A percentile compares a stretch with the other conserved stretches of the same genome.
Evolutionary conservation across 257 asterid genomes (phyloP).

Genomic region (Scutellaria galericulata): DNA sequence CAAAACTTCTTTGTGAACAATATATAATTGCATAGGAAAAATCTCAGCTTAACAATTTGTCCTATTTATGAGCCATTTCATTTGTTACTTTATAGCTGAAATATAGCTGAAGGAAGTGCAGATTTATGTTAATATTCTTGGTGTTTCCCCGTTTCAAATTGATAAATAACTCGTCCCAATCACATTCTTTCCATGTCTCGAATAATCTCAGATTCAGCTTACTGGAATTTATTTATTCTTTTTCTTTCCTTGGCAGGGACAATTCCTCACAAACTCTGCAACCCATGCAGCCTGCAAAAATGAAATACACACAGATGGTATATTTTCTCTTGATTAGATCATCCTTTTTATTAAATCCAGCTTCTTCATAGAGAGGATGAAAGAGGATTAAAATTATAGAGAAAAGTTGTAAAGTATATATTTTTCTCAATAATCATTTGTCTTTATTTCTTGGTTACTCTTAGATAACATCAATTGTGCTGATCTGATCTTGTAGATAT

Average conservation of each 20-base stretch:
- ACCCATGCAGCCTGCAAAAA: constrained; percentile 51
- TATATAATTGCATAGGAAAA: neutral
- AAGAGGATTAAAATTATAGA: constrained; percentile 2
- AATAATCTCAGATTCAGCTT: constrained; percentile 6
- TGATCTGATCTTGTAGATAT: constrained; percentile 60
- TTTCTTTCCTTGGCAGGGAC: constrained; percentile 52
- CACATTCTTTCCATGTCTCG: neutral
- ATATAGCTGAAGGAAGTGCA: too few species aligned
- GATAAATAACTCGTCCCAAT: neutral
- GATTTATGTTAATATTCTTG: neutral
- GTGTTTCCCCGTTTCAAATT: neutral
- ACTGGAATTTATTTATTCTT: constrained; percentile 25
- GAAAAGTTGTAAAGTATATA: too few species aligned
- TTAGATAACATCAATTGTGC: constrained; percentile 18
- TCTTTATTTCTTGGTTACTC: constrained; percentile 11
- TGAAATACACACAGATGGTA: constrained; percentile 79
- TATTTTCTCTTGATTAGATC: constrained; percentile 25
- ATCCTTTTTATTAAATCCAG: neutral
- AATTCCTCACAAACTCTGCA: constrained; percentile 41
- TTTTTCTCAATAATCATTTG: constrained; percentile 12
- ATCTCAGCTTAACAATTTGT: neutral
- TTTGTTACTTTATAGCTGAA: neutral
- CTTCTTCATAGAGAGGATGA: neutral
- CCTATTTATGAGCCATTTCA: neutral
- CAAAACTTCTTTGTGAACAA: neutral